A percentile compares a stretch with the other conserved stretches of the same genome.
phyloP scores from a whole-genome alignment of 1,284 basidiomycete species.

The Sanghuangporus sanghuang region DNA sequence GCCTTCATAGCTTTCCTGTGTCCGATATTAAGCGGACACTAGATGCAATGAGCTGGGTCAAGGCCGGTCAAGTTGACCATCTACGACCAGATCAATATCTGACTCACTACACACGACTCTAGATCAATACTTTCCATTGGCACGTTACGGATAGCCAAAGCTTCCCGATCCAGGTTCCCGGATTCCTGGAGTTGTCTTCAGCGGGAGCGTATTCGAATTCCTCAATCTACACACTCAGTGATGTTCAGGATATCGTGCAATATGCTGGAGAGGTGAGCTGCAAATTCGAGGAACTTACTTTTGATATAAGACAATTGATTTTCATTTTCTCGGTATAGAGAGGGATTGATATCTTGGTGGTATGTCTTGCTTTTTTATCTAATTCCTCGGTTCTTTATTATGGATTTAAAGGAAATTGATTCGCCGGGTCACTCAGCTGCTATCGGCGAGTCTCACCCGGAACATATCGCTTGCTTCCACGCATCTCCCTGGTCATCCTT shows the following conservation, averaged over 20 bases:
- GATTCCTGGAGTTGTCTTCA: constrained; percentile 54
- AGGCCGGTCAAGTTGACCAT: constrained; percentile 40
- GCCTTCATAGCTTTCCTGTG: constrained; percentile 51
- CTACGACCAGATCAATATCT: constrained; percentile 11
- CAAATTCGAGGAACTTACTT: not conserved
- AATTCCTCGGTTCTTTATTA: not conserved
- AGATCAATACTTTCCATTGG: constrained; percentile 78
- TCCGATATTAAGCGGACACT: constrained; percentile 66
- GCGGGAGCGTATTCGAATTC: constrained; percentile 63
- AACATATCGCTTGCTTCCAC: constrained; percentile 39
- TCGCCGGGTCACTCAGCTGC: constrained; percentile 46
- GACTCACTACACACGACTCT: constrained; percentile 1
- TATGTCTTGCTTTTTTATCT: not conserved
- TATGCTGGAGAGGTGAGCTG: constrained; percentile 67
- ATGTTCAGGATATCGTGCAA: constrained; percentile 58
- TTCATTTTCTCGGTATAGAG: constrained; percentile 30
- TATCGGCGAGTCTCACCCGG: constrained; percentile 38
- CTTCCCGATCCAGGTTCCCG: constrained; percentile 68
- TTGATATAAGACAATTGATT: constrained; percentile 42
- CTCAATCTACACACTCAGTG: constrained; percentile 53
- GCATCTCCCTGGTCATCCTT: constrained; percentile 24
- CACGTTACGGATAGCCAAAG: constrained; percentile 74
- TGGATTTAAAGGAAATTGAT: constrained; percentile 51
- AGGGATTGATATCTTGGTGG: constrained; percentile 74
- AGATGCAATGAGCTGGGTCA: constrained; percentile 84